Conservation (phyloP, 176 grass and related monocot species). For the Aegilops bicornis region DNA sequence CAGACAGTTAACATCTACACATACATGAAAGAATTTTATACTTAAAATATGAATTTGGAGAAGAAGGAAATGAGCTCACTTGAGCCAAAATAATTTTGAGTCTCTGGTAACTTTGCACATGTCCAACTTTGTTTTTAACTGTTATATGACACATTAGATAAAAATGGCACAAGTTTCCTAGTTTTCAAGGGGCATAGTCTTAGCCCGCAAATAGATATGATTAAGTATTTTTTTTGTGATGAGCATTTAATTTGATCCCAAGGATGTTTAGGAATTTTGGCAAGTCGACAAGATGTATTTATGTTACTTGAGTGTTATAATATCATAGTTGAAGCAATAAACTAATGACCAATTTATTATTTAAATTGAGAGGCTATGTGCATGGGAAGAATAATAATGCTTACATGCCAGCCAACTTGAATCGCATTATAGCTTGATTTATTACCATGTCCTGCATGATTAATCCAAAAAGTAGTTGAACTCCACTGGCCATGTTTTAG, state of each 20-base stretch:
- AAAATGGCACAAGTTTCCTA: not conserved
- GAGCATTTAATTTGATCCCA: too few relatives aligned
- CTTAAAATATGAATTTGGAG: too few relatives aligned
- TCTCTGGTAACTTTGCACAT: not conserved
- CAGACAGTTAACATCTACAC: too few relatives aligned
- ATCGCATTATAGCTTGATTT: not conserved
- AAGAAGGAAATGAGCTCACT: too few relatives aligned
- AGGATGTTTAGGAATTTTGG: too few relatives aligned
- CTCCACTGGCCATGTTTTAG: conserved; percentile 14
- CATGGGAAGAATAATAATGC: not conserved
- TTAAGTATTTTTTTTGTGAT: too few relatives aligned
- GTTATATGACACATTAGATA: not conserved
- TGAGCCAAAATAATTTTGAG: not conserved
- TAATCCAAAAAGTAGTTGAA: not conserved
- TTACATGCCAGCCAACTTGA: conserved; percentile 32
- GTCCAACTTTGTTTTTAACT: not conserved
- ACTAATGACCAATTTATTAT: not conserved
- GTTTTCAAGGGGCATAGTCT: too few relatives aligned
- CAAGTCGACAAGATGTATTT: not conserved
- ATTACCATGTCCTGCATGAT: not conserved
- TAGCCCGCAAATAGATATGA: too few relatives aligned
- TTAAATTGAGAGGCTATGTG: not conserved
- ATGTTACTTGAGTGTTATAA: not conserved
- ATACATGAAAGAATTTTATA: too few relatives aligned
- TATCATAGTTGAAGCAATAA: not conserved